Percentiles rank a stretch among this genome's conserved stretches.
Evolutionary conservation across 306 rosid species (phyloP).

Genomic region (Lagenaria siceraria): DNA sequence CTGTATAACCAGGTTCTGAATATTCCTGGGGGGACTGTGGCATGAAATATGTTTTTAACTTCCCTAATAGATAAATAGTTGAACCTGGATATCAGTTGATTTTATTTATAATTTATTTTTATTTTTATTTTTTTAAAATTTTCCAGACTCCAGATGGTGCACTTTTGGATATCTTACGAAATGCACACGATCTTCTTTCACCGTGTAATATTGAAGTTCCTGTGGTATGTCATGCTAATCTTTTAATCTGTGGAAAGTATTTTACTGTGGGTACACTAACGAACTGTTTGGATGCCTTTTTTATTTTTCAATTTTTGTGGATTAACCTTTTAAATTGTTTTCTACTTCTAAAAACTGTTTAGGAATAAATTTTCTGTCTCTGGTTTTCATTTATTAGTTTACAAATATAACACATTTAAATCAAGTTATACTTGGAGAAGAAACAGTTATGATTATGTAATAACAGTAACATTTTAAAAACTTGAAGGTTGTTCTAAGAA

Average conservation of each 20-base stretch:
- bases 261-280: background rate
- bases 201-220: conserved; percentile 67
- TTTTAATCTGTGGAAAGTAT: background rate
- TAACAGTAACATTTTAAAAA: background rate
- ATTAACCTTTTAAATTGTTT: background rate
- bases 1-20: background rate
- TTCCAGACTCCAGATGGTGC: conserved; percentile 91
- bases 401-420: background rate
- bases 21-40: background rate
- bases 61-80: conserved; percentile 3
- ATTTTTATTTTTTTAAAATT: background rate
- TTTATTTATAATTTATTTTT: conserved; percentile 7
- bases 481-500: background rate
- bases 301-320: background rate
- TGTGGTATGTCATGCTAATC: conserved; percentile 30
- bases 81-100: conserved; percentile 5
- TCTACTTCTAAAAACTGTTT: background rate
- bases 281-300: background rate
- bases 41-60: background rate
- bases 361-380: background rate
- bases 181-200: conserved; percentile 75
- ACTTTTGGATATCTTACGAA: conserved; percentile 72
- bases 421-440: background rate
- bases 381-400: background rate
- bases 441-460: background rate